Evolutionary conservation across 257 asterid genomes (phyloP).

Genomic region (Ballota nigra): DNA sequence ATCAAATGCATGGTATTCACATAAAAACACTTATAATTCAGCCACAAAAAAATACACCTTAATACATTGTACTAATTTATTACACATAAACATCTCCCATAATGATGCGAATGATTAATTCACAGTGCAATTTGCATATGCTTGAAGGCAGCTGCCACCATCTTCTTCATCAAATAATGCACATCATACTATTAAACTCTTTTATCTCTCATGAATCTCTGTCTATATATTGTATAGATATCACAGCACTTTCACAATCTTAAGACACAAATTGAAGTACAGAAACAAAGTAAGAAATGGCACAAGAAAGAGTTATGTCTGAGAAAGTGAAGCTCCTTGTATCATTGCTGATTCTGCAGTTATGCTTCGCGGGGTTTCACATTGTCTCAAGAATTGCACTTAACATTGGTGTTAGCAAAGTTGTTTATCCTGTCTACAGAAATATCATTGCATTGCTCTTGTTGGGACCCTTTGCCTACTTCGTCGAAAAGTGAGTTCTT

Average conservation of each 20-base stretch:
- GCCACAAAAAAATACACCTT: constrained; percentile 23
- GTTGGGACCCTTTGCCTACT: constrained; percentile 79
- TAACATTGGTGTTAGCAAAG: constrained; percentile 81
- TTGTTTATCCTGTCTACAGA: constrained; percentile 82
- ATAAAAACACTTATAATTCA: constrained; percentile 11
- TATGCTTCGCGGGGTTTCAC: constrained; percentile 83
- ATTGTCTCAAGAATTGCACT: constrained; percentile 88
- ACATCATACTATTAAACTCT: constrained; percentile 12
- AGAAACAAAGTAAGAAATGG: constrained; percentile 33
- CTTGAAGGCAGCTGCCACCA: constrained; percentile 30
- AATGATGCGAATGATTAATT: constrained; percentile 43
- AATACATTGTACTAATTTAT: constrained; percentile 33
- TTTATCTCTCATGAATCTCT: not conserved
- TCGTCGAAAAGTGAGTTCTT: constrained; percentile 61
- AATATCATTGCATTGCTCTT: constrained; percentile 67
- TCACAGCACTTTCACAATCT: not conserved
- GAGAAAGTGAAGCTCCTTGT: constrained; percentile 59
- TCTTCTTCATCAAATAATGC: constrained; percentile 39
- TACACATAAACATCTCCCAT: constrained; percentile 32
- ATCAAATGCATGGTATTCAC: constrained; percentile 30
- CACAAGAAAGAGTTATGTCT: constrained; percentile 36
- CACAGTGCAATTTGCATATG: constrained; percentile 42
- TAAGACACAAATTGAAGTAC: constrained; percentile 6
- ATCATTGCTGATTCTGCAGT: constrained; percentile 69
- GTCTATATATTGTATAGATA: not conserved